phyloP scores from a whole-genome alignment of 371 early-diverging fungal species.

The Actinomucor elegans region DNA sequence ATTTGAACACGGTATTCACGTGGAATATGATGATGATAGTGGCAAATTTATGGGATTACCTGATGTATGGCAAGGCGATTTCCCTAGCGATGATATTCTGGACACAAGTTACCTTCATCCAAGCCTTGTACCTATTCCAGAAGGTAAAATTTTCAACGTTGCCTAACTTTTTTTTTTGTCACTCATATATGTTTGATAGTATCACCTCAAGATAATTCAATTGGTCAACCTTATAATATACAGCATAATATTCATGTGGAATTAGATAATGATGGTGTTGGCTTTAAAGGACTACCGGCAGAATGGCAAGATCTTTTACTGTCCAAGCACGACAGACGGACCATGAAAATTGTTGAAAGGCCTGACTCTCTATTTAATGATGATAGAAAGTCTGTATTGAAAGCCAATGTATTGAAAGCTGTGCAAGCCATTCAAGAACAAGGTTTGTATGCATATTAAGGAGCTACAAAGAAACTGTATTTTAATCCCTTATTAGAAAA shows the following conservation, averaged over 20 bases:
- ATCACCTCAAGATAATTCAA: slow-evolving; percentile 6
- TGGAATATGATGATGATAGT: slow-evolving; percentile 51
- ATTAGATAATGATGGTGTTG: slow-evolving; percentile 33
- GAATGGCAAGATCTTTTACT: slow-evolving; percentile 36
- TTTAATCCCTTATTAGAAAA: not conserved
- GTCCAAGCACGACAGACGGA: not conserved
- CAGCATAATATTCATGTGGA: slow-evolving; percentile 54
- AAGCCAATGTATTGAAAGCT: not conserved
- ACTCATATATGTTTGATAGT: not conserved
- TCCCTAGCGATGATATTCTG: slow-evolving; percentile 55
- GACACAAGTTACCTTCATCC: slow-evolving; percentile 55
- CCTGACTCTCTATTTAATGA: not conserved
- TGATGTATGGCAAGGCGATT: slow-evolving; percentile 54
- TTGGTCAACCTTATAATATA: slow-evolving; percentile 54
- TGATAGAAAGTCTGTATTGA: not conserved
- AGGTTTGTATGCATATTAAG: not conserved
- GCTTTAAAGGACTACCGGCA: slow-evolving; percentile 43
- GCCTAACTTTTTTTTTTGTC: not conserved
- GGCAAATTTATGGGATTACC: slow-evolving; percentile 59
- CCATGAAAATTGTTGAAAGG: slow-evolving; percentile 6
- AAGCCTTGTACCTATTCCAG: slow-evolving; percentile 44
- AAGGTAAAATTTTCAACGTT: not conserved
- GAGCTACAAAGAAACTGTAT: not conserved
- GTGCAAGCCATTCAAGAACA: slow-evolving; percentile 5
- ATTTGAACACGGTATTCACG: slow-evolving; percentile 60